Percentiles rank a stretch among this genome's conserved stretches.
Evolutionary conservation across 192 early-diverging fungal genomes (phyloP).

Genomic region (Rhizophagus clarus): DNA sequence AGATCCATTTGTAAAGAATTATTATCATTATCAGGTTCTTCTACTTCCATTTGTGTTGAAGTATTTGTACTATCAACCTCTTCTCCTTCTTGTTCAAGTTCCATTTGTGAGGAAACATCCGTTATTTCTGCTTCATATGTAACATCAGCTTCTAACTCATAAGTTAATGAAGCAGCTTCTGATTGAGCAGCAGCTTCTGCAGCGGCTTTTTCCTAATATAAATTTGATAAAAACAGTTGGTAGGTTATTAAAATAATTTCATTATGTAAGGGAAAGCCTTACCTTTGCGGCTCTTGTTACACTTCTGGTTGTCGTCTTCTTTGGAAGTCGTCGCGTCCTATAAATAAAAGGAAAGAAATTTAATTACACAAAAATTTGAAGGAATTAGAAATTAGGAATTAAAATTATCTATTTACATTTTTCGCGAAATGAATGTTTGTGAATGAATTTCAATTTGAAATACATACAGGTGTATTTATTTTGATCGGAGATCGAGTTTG

Average conservation of each 20-base stretch:
- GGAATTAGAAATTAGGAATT: background rate
- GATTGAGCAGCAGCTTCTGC: conserved; percentile 10
- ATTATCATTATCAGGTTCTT: background rate
- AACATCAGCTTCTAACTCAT: background rate
- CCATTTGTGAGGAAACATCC: background rate
- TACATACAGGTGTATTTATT: too few relatives aligned
- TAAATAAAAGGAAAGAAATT: background rate
- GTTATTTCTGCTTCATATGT: background rate
- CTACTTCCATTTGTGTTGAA: background rate
- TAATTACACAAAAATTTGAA: background rate
- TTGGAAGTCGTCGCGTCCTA: background rate
- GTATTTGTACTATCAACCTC: background rate
- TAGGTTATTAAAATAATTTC: background rate
- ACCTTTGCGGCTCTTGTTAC: conserved; percentile 21
- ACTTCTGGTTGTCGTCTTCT: conserved; percentile 7
- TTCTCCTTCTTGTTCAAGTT: background rate
- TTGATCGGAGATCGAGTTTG: too few relatives aligned
- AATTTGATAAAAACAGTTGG: background rate
- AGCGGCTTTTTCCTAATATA: conserved; percentile 11
- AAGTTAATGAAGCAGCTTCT: background rate
- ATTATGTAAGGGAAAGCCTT: background rate
- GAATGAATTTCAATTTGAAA: too few relatives aligned
- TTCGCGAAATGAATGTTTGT: background rate
- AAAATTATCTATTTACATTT: background rate
- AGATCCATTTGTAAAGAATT: background rate